Evolutionary conservation across 176 grass and related monocot genomes (phyloP).

Genomic region (Rhipidocladum racemiflorum): DNA sequence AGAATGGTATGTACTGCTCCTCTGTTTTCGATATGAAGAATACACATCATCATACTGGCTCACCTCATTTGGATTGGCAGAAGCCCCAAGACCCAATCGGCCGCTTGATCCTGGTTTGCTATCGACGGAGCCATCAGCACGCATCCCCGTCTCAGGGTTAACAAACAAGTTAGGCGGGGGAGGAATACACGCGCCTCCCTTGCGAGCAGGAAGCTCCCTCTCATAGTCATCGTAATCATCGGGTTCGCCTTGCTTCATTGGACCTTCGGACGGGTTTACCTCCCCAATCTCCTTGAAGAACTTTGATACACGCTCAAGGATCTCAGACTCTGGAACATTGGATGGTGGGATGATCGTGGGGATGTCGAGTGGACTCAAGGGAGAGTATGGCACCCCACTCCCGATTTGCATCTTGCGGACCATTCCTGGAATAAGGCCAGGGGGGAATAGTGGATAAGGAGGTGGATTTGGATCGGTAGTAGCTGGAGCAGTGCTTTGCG

Average conservation of each 20-base stretch:
- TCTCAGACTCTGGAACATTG: slow-evolving; percentile 64
- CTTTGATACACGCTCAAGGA: slow-evolving; percentile 75
- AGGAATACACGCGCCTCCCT: slow-evolving; percentile 87
- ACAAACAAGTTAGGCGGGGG: slow-evolving; percentile 71
- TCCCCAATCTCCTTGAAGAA: slow-evolving; percentile 94
- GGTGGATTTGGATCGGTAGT: slow-evolving; percentile 51
- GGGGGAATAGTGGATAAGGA: slow-evolving; percentile 88
- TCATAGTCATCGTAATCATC: slow-evolving; percentile 72
- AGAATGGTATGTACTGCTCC: slow-evolving; percentile 86
- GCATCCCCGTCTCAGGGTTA: slow-evolving; percentile 79
- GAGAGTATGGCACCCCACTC: slow-evolving; percentile 89
- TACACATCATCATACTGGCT: slow-evolving; percentile 95
- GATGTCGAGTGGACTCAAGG: slow-evolving; percentile 87
- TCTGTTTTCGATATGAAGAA: slow-evolving; percentile 82
- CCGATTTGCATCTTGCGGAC: slow-evolving; percentile 98
- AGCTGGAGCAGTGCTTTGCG: slow-evolving; percentile 30
- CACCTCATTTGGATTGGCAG: slow-evolving; percentile 53
- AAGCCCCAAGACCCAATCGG: slow-evolving; percentile 73
- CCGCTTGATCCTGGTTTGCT: slow-evolving; percentile 59
- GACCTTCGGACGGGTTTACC: slow-evolving; percentile 86
- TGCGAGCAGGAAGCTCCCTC: slow-evolving; percentile 63
- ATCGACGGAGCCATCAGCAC: slow-evolving; percentile 58
- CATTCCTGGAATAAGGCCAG: slow-evolving; percentile 97
- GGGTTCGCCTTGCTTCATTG: slow-evolving; percentile 46
- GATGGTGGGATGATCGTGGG: slow-evolving; percentile 84